Percentiles rank a stretch among this genome's conserved stretches.
Evolutionary conservation across 768 basidiomycete genomes (phyloP).

Genomic region (Heimioporus sp.): DNA sequence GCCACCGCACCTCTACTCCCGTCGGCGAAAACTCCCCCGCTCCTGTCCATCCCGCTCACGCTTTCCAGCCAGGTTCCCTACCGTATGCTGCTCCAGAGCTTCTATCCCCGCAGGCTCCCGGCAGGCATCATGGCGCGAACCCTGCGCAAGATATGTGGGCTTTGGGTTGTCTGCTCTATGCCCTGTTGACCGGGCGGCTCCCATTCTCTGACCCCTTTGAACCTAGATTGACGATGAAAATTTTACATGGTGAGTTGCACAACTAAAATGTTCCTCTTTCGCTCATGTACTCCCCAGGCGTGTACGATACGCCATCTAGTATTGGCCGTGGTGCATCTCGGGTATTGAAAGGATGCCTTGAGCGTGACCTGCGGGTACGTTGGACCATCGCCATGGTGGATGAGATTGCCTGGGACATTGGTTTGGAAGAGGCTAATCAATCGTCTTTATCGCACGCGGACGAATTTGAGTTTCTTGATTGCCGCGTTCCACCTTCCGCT

Average conservation of each 20-base stretch:
- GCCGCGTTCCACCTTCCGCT: slow-evolving; percentile 1
- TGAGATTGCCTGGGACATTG: slow-evolving; percentile 77
- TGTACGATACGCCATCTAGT: slow-evolving; percentile 53
- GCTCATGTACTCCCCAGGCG: slow-evolving; percentile 42
- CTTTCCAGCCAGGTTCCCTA: slow-evolving; percentile 77
- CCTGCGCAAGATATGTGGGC: slow-evolving; percentile 97
- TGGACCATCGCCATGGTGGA: slow-evolving; percentile 86
- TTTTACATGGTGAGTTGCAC: slow-evolving; percentile 64
- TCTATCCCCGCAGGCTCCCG: slow-evolving; percentile 56
- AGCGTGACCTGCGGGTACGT: slow-evolving; percentile 54
- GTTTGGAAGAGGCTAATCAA: slow-evolving; percentile 52
- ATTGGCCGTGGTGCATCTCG: slow-evolving; percentile 62
- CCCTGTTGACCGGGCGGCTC: slow-evolving; percentile 77
- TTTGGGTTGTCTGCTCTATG: slow-evolving; percentile 85
- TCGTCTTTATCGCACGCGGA: slow-evolving; percentile 25
- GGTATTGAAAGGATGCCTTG: slow-evolving; percentile 79
- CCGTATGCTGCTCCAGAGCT: slow-evolving; percentile 92
- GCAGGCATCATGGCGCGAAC: slow-evolving; percentile 32
- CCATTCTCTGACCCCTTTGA: slow-evolving; percentile 92
- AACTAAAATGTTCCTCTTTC: slow-evolving; percentile 18
- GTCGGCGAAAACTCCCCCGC: slow-evolving; percentile 29
- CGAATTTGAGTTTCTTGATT: slow-evolving; percentile 28
- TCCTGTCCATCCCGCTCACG: slow-evolving; percentile 33
- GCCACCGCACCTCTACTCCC: slow-evolving; percentile 49
- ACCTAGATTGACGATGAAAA: slow-evolving; percentile 88